Conservation (phyloP, 305 asterid genomes). For the Coffea humblotiana region DNA sequence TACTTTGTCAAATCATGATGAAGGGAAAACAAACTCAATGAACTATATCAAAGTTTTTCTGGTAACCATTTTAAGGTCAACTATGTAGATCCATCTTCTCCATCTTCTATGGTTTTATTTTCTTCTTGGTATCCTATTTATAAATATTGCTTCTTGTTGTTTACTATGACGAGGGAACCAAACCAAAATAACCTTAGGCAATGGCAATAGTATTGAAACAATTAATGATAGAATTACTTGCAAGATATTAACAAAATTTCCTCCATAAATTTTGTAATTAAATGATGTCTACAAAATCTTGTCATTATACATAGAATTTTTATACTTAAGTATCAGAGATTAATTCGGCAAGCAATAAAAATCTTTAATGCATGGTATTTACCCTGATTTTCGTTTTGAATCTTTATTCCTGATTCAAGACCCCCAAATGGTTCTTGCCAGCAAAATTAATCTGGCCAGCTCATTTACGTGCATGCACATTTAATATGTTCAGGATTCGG, state of each 20-base stretch:
- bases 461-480: conserved; percentile 48
- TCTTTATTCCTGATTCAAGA: neutral
- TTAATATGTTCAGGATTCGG: conserved; percentile 26
- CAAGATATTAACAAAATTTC: neutral
- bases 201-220: neutral
- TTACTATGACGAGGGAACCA: neutral
- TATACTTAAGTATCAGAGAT: neutral
- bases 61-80: neutral
- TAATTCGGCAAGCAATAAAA: neutral
- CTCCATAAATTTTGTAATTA: neutral
- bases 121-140: neutral
- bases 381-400: neutral
- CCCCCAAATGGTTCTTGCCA: neutral
- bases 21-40: neutral
- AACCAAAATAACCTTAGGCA: too few relatives aligned
- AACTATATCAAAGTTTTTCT: neutral
- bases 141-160: neutral
- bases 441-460: conserved; percentile 27
- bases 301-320: neutral
- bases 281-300: neutral
- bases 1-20: neutral
- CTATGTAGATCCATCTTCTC: neutral
- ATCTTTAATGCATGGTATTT: neutral
- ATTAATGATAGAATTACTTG: neutral
- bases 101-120: neutral